A percentile compares a stretch with the other conserved stretches of the same genome.
These are phyloP conservation scores for Sporothrix mexicana DNA, from an alignment of 2,329 filamentous ascomycete genomes.

Conservation along the genomic window DNA sequence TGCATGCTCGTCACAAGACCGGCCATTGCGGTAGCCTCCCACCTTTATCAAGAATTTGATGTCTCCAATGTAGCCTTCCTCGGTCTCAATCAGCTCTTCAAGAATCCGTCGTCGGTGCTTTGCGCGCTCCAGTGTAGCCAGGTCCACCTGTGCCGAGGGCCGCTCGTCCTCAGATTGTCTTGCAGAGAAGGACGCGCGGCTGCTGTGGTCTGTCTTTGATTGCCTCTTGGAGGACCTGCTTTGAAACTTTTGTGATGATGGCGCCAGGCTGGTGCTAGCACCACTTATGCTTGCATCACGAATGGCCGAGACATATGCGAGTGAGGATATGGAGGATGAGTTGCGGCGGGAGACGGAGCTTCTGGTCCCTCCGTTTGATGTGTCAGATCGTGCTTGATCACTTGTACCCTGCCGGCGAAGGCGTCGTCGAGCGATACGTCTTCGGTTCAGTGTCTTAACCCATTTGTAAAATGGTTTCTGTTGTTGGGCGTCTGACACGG, in stretches of 20 bases:
- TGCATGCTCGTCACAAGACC: background rate
- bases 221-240: slow-evolving; percentile 60
- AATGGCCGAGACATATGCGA: slow-evolving; percentile 78
- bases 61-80: slow-evolving; percentile 87
- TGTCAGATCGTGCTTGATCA: background rate
- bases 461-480: slow-evolving; percentile 69
- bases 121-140: slow-evolving; percentile 72
- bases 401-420: slow-evolving; percentile 10
- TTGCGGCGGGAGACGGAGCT: slow-evolving; percentile 52
- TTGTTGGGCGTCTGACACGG: background rate
- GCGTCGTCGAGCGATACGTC: slow-evolving; percentile 53
- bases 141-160: slow-evolving; percentile 59
- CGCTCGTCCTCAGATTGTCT: slow-evolving; percentile 67
- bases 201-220: slow-evolving; percentile 67
- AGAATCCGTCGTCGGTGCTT: slow-evolving; percentile 78
- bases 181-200: slow-evolving; percentile 64
- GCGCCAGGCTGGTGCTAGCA: slow-evolving; percentile 71
- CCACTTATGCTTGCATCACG: slow-evolving; percentile 82
- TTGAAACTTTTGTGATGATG: slow-evolving; percentile 62
- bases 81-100: slow-evolving; percentile 83
- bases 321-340: slow-evolving; percentile 75
- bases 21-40: slow-evolving; percentile 43
- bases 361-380: slow-evolving; percentile 23
- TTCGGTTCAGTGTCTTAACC: slow-evolving; percentile 71
- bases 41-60: slow-evolving; percentile 87